Percentiles rank a stretch among this genome's conserved stretches.
Evolutionary conservation across 768 basidiomycete species (phyloP).

Genomic region (Lactarius hengduanensis): DNA sequence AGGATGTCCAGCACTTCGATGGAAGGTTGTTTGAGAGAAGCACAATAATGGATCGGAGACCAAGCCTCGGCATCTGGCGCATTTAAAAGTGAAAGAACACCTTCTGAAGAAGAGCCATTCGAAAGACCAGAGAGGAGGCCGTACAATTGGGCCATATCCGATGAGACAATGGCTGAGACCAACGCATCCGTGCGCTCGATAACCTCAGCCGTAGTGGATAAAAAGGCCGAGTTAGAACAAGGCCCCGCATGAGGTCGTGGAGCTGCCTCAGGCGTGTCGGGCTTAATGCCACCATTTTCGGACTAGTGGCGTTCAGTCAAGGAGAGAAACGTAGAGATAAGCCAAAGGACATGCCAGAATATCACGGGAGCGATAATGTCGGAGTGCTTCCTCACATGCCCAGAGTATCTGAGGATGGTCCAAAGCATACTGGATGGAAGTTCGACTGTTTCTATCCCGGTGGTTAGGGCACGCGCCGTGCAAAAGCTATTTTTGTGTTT

Average conservation of each 20-base stretch:
- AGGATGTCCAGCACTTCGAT: slow-evolving; percentile 64
- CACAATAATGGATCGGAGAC: slow-evolving; percentile 73
- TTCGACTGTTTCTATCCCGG: slow-evolving; percentile 68
- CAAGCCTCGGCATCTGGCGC: slow-evolving; percentile 64
- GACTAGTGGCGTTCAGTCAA: slow-evolving; percentile 8
- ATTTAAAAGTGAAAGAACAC: slow-evolving; percentile 60
- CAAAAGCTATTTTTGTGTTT: slow-evolving; percentile 45
- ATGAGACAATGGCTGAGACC: slow-evolving; percentile 51
- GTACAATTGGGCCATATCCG: slow-evolving; percentile 51
- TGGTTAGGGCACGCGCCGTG: slow-evolving; percentile 74
- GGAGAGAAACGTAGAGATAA: background rate
- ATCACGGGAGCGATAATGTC: slow-evolving; percentile 60
- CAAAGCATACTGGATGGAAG: slow-evolving; percentile 67
- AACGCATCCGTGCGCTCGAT: slow-evolving; percentile 49
- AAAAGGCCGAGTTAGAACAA: slow-evolving; percentile 24
- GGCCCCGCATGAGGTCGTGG: slow-evolving; percentile 29
- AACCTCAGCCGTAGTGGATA: slow-evolving; percentile 44
- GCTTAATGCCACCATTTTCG: slow-evolving; percentile 39
- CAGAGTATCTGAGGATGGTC: slow-evolving; percentile 62
- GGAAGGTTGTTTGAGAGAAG: slow-evolving; percentile 52
- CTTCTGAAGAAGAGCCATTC: slow-evolving; percentile 27
- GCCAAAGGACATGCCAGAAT: slow-evolving; percentile 45
- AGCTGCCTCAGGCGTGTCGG: slow-evolving; percentile 64
- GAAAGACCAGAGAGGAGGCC: slow-evolving; percentile 52
- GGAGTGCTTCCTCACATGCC: slow-evolving; percentile 65